Evolutionary conservation across 148 eudicot genomes (phyloP).

Genomic region (Vaccinium vitisidaea): DNA sequence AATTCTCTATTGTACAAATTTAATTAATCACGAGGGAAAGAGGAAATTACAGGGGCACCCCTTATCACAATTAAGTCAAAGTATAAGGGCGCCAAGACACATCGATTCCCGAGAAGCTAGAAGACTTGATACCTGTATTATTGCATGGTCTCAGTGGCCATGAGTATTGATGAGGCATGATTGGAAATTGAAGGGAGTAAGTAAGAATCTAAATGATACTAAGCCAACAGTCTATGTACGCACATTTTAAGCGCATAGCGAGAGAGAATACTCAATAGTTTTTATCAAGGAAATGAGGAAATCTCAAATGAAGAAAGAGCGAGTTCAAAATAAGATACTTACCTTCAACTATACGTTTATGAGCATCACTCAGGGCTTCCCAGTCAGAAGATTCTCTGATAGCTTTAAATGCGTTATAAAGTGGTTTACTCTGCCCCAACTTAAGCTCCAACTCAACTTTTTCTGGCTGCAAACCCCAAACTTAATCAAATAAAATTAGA

Average conservation of each 20-base stretch:
- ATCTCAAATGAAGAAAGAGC: background rate
- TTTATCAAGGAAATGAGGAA: no score
- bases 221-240: background rate
- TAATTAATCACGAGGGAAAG: background rate
- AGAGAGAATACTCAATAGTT: background rate
- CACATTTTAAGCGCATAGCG: background rate
- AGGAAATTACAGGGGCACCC: background rate
- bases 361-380: constrained; percentile 69
- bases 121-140: background rate
- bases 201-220: background rate
- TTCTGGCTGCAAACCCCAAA: constrained; percentile 67
- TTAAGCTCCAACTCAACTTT: constrained; percentile 88
- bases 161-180: background rate
- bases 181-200: background rate
- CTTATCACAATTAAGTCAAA: background rate
- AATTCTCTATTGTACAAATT: background rate
- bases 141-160: background rate
- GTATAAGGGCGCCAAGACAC: background rate
- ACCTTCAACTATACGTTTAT: constrained; percentile 91
- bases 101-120: background rate
- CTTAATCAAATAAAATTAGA: constrained; percentile 4
- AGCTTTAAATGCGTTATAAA: constrained; percentile 83
- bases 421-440: constrained; percentile 92
- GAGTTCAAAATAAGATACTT: constrained; percentile 22
- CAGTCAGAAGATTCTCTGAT: constrained; percentile 80